These are phyloP conservation scores for Cercospora janseana DNA, from an alignment of 2,329 filamentous ascomycete species.

Conservation along the genomic window DNA sequence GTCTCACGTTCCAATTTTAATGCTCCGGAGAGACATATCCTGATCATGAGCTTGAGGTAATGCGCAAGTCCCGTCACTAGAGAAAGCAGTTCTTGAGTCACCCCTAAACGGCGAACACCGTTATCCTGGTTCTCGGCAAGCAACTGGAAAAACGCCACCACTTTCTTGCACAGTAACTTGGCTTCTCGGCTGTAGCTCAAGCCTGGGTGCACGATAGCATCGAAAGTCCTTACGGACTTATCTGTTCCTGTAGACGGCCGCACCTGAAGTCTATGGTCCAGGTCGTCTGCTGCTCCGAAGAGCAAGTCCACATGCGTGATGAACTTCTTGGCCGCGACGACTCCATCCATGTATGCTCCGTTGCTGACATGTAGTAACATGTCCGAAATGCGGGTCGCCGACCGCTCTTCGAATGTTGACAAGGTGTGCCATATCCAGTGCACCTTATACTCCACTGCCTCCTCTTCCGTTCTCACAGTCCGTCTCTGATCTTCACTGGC, in stretches of 20 bases:
- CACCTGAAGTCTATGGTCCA: slow-evolving; percentile 70
- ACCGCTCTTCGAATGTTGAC: slow-evolving; percentile 95
- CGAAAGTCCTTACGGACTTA: slow-evolving; percentile 35
- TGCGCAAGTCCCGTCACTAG: slow-evolving; percentile 94
- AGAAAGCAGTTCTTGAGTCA: slow-evolving; percentile 97
- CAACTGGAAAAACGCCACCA: slow-evolving; percentile 94
- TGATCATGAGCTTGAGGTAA: slow-evolving; percentile 94
- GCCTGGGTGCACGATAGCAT: slow-evolving; percentile 52
- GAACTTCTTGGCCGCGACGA: slow-evolving; percentile 91
- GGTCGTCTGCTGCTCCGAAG: slow-evolving; percentile 80
- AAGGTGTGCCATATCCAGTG: slow-evolving; percentile 98
- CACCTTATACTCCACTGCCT: slow-evolving; percentile 95
- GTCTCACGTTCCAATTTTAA: slow-evolving; percentile 87
- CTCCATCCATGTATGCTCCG: slow-evolving; percentile 90
- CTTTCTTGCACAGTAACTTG: slow-evolving; percentile 99
- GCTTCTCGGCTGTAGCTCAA: slow-evolving; percentile 91
- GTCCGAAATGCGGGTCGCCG: slow-evolving; percentile 95
- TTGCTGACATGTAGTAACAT: slow-evolving; percentile 99
- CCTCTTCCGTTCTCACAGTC: slow-evolving; percentile 77
- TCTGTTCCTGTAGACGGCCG: slow-evolving; percentile 39
- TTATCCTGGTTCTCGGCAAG: slow-evolving; percentile 93
- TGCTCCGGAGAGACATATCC: slow-evolving; percentile 92
- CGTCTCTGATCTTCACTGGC: slow-evolving; percentile 69
- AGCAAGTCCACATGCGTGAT: slow-evolving; percentile 94
- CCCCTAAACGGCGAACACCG: slow-evolving; percentile 83